phyloP scores from a whole-genome alignment of 176 grass and related monocot species.

The Carex myosuroides region DNA sequence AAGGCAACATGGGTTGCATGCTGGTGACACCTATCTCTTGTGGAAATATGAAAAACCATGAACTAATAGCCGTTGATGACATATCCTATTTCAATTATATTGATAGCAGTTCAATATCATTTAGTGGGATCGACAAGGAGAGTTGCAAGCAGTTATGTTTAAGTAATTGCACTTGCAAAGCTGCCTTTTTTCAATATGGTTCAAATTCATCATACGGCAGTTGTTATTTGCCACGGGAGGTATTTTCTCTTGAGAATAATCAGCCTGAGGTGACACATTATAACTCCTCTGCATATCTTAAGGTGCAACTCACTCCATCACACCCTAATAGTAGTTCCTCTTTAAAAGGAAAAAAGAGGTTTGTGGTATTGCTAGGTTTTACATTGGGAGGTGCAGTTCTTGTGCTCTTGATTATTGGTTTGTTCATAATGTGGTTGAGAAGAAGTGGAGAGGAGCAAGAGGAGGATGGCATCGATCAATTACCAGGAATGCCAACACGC shows the following conservation, averaged over 20 bases:
- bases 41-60: slow-evolving; percentile 18
- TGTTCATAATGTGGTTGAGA: neutral
- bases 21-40: slow-evolving; percentile 32
- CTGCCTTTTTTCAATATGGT: slow-evolving; percentile 32
- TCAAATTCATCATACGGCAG: slow-evolving; percentile 7
- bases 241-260: slow-evolving; percentile 23
- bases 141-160: slow-evolving; percentile 39
- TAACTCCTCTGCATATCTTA: slow-evolving; percentile 32
- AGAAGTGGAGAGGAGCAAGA: neutral
- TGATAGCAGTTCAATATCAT: neutral
- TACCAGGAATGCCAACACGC: slow-evolving; percentile 33
- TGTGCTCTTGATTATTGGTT: neutral
- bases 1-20: neutral
- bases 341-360: neutral
- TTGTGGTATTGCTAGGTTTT: neutral
- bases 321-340: neutral
- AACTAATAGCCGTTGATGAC: slow-evolving; percentile 1
- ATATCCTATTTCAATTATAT: slow-evolving; percentile 1
- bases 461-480: slow-evolving; percentile 8
- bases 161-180: slow-evolving; percentile 51
- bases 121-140: neutral
- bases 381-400: neutral
- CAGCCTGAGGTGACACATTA: neutral
- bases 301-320: slow-evolving; percentile 27
- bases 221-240: slow-evolving; percentile 25